These are phyloP conservation scores for Myrica gale DNA, from an alignment of 306 rosid genomes.

Conservation along the genomic window DNA sequence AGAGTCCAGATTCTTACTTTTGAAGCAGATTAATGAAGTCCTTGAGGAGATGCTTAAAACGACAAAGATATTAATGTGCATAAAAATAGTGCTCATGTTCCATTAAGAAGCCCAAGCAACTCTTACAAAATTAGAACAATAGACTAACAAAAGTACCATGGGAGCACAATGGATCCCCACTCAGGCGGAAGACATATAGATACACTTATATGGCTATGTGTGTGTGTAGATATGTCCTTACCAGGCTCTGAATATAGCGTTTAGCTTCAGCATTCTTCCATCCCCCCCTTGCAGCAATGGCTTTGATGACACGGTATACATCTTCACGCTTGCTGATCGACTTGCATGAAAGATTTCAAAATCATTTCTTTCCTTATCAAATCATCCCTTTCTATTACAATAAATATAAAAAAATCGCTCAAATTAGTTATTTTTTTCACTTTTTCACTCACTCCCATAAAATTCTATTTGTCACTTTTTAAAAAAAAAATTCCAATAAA, in stretches of 20 bases:
- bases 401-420: no score
- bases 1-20: constrained; percentile 44
- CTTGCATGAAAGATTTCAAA: constrained; percentile 23
- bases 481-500: no score
- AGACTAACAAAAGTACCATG: background rate
- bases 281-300: constrained; percentile 64
- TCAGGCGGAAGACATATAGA: background rate
- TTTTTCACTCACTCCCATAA: no score
- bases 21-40: background rate
- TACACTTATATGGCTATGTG: no score
- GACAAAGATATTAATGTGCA: background rate
- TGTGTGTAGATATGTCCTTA: constrained; percentile 30
- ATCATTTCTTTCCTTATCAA: no score
- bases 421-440: no score
- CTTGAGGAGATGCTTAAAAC: background rate
- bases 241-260: constrained; percentile 65
- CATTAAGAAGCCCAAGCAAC: constrained; percentile 9
- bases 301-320: constrained; percentile 73
- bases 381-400: no score
- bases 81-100: background rate
- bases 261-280: constrained; percentile 74
- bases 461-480: no score
- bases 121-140: background rate
- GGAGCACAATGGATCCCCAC: background rate
- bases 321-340: constrained; percentile 82